These are phyloP conservation scores for Verticillium tricorpus DNA, from an alignment of 2,329 filamentous ascomycete genomes.

Conservation along the genomic window DNA sequence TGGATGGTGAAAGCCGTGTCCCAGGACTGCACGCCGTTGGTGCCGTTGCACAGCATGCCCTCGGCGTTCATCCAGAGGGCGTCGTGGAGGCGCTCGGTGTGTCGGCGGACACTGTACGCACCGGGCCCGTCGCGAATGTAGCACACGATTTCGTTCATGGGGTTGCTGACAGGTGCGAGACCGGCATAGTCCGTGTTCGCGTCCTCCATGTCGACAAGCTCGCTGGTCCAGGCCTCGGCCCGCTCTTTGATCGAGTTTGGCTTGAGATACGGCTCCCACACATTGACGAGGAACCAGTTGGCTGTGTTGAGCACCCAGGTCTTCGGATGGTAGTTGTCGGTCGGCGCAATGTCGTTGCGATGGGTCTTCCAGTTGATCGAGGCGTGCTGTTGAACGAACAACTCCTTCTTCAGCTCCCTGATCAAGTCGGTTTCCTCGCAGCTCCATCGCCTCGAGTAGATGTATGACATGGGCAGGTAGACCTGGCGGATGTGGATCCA, in stretches of 20 bases:
- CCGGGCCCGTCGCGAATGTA: constrained; percentile 81
- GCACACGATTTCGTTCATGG: constrained; percentile 85
- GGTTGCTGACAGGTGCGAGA: constrained; percentile 82
- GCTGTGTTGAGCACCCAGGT: constrained; percentile 72
- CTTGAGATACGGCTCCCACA: constrained; percentile 79
- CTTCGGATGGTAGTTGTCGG: constrained; percentile 93
- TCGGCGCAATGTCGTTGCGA: constrained; percentile 74
- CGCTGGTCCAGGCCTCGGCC: constrained; percentile 77
- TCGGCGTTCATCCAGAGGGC: constrained; percentile 89
- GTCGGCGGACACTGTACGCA: constrained; percentile 65
- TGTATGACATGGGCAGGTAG: constrained; percentile 86
- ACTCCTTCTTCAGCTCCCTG: constrained; percentile 68
- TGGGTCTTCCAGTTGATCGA: constrained; percentile 72
- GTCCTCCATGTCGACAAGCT: constrained; percentile 86
- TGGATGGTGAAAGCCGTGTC: constrained; percentile 91
- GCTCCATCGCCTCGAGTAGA: constrained; percentile 80
- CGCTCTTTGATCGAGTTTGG: constrained; percentile 58
- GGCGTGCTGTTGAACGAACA: constrained; percentile 75
- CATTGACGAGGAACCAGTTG: constrained; percentile 73
- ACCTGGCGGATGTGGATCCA: constrained; percentile 98
- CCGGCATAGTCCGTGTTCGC: constrained; percentile 85
- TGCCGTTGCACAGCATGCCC: constrained; percentile 92
- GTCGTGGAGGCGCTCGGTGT: constrained; percentile 78
- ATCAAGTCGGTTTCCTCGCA: constrained; percentile 73
- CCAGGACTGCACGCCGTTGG: constrained; percentile 97